Evolutionary conservation across 2,329 filamentous ascomycete species (phyloP).

Genomic region (Ambrosiella beaveri): DNA sequence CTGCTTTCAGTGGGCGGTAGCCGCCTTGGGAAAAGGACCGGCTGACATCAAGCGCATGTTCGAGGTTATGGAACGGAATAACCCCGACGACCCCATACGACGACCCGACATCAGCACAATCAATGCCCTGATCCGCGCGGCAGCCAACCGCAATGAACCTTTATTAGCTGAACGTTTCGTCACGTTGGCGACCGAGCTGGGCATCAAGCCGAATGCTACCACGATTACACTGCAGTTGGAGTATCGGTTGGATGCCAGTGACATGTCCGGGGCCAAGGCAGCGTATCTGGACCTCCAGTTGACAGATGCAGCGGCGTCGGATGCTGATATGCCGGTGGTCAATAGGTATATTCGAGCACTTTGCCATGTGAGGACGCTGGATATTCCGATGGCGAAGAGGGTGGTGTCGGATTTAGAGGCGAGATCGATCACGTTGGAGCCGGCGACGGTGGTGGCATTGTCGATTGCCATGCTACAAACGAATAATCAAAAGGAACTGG

Average conservation of each 20-base stretch:
- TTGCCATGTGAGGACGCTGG: constrained; percentile 39
- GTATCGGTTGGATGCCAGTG: constrained; percentile 54
- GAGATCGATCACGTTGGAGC: constrained; percentile 49
- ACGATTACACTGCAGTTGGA: constrained; percentile 62
- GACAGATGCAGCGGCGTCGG: constrained; percentile 28
- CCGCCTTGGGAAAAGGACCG: constrained; percentile 48
- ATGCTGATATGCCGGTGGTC: constrained; percentile 42
- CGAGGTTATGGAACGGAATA: constrained; percentile 40
- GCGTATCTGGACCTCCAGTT: constrained; percentile 46
- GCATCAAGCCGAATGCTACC: constrained; percentile 46
- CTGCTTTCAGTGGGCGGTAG: constrained; percentile 58
- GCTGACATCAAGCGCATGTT: constrained; percentile 61
- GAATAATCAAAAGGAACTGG: constrained; percentile 61
- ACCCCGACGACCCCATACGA: constrained; percentile 27
- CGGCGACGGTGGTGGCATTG: constrained; percentile 58
- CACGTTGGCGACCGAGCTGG: constrained; percentile 44
- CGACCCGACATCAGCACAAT: constrained; percentile 53
- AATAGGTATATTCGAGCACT: constrained; percentile 59
- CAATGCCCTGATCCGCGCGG: constrained; percentile 57
- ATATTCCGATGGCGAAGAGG: constrained; percentile 55
- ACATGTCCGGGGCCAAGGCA: constrained; percentile 51
- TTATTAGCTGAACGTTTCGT: constrained; percentile 60
- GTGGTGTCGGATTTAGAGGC: constrained; percentile 58
- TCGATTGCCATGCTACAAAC: constrained; percentile 56
- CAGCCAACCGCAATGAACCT: constrained; percentile 50